Conservation (phyloP, 768 basidiomycete genomes). For the Baorangia bicolor region DNA sequence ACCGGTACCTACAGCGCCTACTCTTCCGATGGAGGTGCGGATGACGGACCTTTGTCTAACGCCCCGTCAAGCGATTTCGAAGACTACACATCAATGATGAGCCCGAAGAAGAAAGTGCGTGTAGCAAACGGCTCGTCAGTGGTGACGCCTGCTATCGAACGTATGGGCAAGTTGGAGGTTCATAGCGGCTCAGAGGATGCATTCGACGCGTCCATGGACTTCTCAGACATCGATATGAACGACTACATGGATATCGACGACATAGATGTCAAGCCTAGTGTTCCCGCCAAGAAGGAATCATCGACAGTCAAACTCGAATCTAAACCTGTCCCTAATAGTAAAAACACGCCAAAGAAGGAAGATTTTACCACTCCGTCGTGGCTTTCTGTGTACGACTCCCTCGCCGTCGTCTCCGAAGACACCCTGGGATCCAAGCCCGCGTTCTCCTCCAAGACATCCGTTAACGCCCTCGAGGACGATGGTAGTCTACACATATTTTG, state of each 20-base stretch:
- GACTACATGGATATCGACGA: constrained; percentile 60
- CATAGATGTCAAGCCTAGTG: constrained; percentile 43
- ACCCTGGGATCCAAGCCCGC: constrained; percentile 46
- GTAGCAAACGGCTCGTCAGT: constrained; percentile 40
- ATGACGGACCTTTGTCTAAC: constrained; percentile 25
- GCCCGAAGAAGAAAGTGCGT: constrained; percentile 67
- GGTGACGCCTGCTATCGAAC: constrained; percentile 56
- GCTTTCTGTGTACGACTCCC: constrained; percentile 74
- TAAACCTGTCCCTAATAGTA: constrained; percentile 8
- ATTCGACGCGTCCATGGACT: constrained; percentile 48
- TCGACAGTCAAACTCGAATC: constrained; percentile 4
- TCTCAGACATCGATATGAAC: constrained; percentile 60
- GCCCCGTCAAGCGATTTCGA: constrained; percentile 50
- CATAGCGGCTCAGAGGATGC: constrained; percentile 49
- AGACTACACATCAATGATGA: constrained; percentile 48
- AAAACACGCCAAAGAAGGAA: constrained; percentile 41
- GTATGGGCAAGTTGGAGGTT: constrained; percentile 59
- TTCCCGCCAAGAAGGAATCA: constrained; percentile 26
- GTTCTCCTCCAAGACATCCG: constrained; percentile 38
- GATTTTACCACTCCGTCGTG: constrained; percentile 54
- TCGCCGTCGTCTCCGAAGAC: constrained; percentile 61
- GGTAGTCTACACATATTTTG: constrained; percentile 91
- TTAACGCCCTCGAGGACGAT: constrained; percentile 75
- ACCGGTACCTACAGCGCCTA: constrained; percentile 32
- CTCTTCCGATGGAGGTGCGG: constrained; percentile 37